A percentile compares a stretch with the other conserved stretches of the same genome.
Conservation (phyloP, 2,329 filamentous ascomycete species). For the Aspergillus amoenus region DNA sequence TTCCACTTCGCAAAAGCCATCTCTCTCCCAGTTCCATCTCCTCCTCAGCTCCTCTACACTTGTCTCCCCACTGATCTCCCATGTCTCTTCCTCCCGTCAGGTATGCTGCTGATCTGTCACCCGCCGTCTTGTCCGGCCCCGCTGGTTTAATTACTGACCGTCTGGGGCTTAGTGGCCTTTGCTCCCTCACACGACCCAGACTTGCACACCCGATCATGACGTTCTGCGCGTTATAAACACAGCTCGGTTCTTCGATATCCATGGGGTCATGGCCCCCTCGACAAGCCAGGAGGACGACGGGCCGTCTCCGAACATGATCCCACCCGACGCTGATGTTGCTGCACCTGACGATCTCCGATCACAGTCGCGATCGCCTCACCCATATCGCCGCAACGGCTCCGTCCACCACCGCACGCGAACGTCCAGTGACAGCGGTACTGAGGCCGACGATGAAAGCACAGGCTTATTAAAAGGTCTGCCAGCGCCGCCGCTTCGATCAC, state of each 20-base stretch:
- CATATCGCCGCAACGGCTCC: slow-evolving; percentile 61
- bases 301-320: slow-evolving; percentile 21
- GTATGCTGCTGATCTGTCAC: slow-evolving; percentile 4
- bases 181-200: slow-evolving; percentile 6
- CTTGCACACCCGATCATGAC: slow-evolving; percentile 27
- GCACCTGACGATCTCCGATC: slow-evolving; percentile 42
- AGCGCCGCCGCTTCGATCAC: slow-evolving; percentile 68
- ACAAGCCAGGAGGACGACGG: slow-evolving; percentile 30
- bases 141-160: slow-evolving; percentile 5
- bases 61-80: not conserved
- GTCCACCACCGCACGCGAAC: slow-evolving; percentile 54
- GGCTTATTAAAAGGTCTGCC: slow-evolving; percentile 77
- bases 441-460: slow-evolving; percentile 87
- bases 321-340: slow-evolving; percentile 18
- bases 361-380: slow-evolving; percentile 65
- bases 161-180: slow-evolving; percentile 7
- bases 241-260: slow-evolving; percentile 11
- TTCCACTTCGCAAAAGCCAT: not conserved
- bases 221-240: slow-evolving; percentile 24
- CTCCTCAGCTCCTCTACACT: no score
- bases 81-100: slow-evolving; percentile 1
- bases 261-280: slow-evolving; percentile 37
- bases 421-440: slow-evolving; percentile 85
- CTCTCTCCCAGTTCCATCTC: not conserved
- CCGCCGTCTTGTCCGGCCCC: not conserved